phyloP scores from a whole-genome alignment of 331 rosid genomes.

The Acacia concinna region DNA sequence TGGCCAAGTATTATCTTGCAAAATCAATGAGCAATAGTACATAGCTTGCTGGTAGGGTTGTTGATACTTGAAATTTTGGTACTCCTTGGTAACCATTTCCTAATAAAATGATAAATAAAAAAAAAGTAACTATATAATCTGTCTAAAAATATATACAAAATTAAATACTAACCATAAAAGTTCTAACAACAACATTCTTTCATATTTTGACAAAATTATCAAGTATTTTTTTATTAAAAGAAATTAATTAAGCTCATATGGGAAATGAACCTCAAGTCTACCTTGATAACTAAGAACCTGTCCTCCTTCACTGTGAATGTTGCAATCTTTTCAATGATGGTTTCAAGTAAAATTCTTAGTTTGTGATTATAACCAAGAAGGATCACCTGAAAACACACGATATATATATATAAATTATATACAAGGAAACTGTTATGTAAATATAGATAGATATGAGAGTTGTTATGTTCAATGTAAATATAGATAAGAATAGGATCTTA shows the following conservation, averaged over 20 bases:
- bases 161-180: constrained; percentile 6
- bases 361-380: constrained; percentile 87
- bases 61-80: constrained; percentile 78
- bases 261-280: constrained; percentile 33
- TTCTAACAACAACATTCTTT: background rate
- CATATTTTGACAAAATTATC: constrained; percentile 4
- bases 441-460: too few species aligned
- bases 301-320: constrained; percentile 68
- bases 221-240: background rate
- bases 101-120: constrained; percentile 30
- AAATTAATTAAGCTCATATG: constrained; percentile 1
- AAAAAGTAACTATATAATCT: background rate
- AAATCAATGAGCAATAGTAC: constrained; percentile 75
- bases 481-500: background rate
- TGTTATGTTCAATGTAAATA: background rate
- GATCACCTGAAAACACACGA: constrained; percentile 52
- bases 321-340: constrained; percentile 66
- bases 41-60: constrained; percentile 93
- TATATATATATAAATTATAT: constrained; percentile 10
- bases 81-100: constrained; percentile 85
- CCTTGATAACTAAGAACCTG: constrained; percentile 92
- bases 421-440: background rate
- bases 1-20: constrained; percentile 70
- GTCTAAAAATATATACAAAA: constrained; percentile 6
- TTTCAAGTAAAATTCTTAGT: constrained; percentile 71